These are phyloP conservation scores for Borealophlyctis nickersoniae DNA, from an alignment of 192 early-diverging fungal species.

Conservation along the genomic window DNA sequence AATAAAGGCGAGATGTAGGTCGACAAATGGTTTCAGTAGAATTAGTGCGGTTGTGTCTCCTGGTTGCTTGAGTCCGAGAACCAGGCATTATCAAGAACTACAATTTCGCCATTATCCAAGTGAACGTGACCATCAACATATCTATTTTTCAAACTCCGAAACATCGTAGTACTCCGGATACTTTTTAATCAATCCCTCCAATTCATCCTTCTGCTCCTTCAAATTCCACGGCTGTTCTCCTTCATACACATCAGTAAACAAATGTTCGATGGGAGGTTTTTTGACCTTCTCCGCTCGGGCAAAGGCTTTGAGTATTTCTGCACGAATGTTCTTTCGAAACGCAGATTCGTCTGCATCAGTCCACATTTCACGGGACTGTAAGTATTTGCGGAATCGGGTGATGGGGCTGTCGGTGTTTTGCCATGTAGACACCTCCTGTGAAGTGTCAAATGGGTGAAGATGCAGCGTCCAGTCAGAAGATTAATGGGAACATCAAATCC, in stretches of 20 bases:
- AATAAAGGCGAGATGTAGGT: background rate
- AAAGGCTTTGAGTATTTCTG: constrained; percentile 78
- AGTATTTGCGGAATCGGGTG: constrained; percentile 83
- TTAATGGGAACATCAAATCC: background rate
- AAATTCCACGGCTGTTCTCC: constrained; percentile 70
- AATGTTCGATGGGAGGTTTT: constrained; percentile 77
- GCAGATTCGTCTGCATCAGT: constrained; percentile 65
- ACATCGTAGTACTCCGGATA: too few relatives aligned
- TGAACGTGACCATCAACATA: background rate
- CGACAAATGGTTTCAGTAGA: background rate
- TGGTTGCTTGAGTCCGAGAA: background rate
- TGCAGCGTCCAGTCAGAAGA: background rate
- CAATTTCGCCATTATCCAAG: background rate
- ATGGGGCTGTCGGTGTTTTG: constrained; percentile 85
- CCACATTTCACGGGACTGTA: constrained; percentile 86
- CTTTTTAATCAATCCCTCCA: constrained; percentile 70
- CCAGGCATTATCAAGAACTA: background rate
- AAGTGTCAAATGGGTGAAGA: too few relatives aligned
- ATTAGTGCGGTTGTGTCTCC: background rate
- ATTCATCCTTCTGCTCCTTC: constrained; percentile 73
- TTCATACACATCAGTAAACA: constrained; percentile 96
- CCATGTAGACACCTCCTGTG: constrained; percentile 84
- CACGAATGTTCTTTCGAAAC: constrained; percentile 56
- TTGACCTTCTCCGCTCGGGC: constrained; percentile 78
- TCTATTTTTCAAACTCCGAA: too few relatives aligned